Evolutionary conservation across 164 flowering plant species (phyloP), one percentile per base, ranked within the genome.

Genomic region (Macadamia tetraphylla): DNA sequence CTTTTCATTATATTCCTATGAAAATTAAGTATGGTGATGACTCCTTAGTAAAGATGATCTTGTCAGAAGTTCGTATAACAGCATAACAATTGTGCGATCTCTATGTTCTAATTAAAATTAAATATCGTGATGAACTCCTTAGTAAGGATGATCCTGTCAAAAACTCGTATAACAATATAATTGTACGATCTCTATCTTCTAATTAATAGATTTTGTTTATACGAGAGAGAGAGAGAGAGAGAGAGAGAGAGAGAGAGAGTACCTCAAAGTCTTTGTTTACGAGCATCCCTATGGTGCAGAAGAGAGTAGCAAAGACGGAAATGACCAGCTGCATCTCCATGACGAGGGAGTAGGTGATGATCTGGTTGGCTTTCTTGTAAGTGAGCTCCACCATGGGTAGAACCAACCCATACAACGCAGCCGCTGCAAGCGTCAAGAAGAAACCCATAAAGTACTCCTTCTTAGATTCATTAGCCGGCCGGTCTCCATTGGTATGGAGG

Each of bases 211-310:
- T 23, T 23, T 23, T 23, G 23, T 23, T 23, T 23, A 23, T 23
- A 23, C 23, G 23, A 23, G 23, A 23, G 23, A 23, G 23, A 46
- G 51, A 7, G 51, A 7, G 7, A 46, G 53, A 49, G 11, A 49
- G 53, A 49, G 53, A 8, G 53, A 49, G 53, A 49, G 53, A 49
- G 53, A 49, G 53, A 49, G 11, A 4, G 53, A 3, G 15, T 49
- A 81, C 83, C 84, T 75, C 7, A 66, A 84, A 82, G 62, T 84
- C 87, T n/a, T 80, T 78, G 73, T 80, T 81, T 43, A 81, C 46
- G 1, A 76, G 9, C 86, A 85, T 85, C 7, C 88, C 86, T 0
- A 79, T 73, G 9, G 72, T 70, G 68, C 85, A 79, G 23, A 82
- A 68, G 17, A 51, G 9, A 1, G 83, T 78, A 12, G 86, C 85